phyloP scores from a whole-genome alignment of 129 eudicot genomes.

The Flaveria trinervia region DNA sequence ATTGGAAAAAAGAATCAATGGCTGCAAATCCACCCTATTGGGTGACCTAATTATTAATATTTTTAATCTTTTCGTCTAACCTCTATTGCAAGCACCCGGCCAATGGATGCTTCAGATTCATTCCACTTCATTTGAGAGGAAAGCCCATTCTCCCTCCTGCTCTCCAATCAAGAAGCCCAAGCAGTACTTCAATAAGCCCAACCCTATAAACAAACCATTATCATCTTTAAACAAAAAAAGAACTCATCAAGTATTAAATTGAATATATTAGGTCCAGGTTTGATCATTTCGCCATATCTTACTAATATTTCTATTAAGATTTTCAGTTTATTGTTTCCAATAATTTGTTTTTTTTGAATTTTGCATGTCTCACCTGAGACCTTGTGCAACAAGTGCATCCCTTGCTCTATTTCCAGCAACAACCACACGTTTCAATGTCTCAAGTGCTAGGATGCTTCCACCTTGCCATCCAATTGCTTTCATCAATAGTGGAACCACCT shows the following conservation, averaged over 20 bases:
- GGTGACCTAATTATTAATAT: neutral
- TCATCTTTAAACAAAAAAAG: neutral
- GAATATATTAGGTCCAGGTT: constrained; percentile 1
- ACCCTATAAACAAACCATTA: constrained; percentile 55
- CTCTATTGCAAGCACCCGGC: constrained; percentile 95
- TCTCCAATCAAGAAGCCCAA: constrained; percentile 99
- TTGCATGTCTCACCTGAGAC: constrained; percentile 65
- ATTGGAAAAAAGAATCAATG: constrained; percentile 12
- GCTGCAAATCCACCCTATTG: neutral
- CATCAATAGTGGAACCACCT: constrained; percentile 98
- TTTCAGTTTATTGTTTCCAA: neutral
- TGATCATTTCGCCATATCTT: constrained; percentile 16
- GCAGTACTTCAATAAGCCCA: constrained; percentile 96
- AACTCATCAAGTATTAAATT: constrained; percentile 1
- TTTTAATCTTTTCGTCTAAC: constrained; percentile 35
- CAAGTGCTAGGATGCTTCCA: constrained; percentile 97
- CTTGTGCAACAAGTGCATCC: constrained; percentile 99
- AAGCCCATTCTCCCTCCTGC: constrained; percentile 91
- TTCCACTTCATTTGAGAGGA: constrained; percentile 98
- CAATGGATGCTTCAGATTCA: constrained; percentile 97
- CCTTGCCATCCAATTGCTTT: constrained; percentile 99
- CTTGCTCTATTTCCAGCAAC: constrained; percentile 97
- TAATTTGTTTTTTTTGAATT: neutral
- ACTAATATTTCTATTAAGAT: neutral
- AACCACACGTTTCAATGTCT: constrained; percentile 94